phyloP scores from a whole-genome alignment of 345 rosid genomes.

The Melastoma malabathricum region DNA sequence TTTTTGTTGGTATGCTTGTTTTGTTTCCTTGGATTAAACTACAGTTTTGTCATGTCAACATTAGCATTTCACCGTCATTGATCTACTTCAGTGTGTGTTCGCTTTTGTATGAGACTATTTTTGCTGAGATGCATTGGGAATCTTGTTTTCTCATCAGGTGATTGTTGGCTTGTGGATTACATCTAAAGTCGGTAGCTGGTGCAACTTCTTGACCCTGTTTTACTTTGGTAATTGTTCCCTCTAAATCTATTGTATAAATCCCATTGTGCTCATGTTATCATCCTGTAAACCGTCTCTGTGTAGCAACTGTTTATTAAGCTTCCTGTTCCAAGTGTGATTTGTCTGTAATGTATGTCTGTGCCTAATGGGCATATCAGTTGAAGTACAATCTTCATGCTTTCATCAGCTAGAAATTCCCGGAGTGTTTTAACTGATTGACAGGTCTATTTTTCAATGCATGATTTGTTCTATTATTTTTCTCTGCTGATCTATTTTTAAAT shows the following conservation, averaged over 20 bases:
- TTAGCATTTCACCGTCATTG: too few relatives aligned
- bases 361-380: too few relatives aligned
- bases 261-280: too few relatives aligned
- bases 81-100: background rate
- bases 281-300: too few relatives aligned
- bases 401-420: too few relatives aligned
- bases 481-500: background rate
- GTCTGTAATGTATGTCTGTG: too few relatives aligned
- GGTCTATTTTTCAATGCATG: background rate
- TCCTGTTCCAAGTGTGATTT: too few relatives aligned
- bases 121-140: background rate
- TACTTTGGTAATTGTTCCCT: slow-evolving; percentile 21
- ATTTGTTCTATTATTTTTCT: background rate
- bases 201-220: slow-evolving; percentile 39
- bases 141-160: slow-evolving; percentile 13
- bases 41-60: background rate
- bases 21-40: slow-evolving; percentile 1
- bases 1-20: slow-evolving; percentile 23
- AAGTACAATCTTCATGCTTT: too few relatives aligned
- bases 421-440: too few relatives aligned
- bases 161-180: slow-evolving; percentile 30
- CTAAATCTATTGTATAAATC: background rate
- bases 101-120: background rate
- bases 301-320: too few relatives aligned
- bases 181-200: slow-evolving; percentile 29